Base-by-base conservation (phyloP, 2,329 filamentous ascomycete species). In the Microdochium nivale region DNA sequence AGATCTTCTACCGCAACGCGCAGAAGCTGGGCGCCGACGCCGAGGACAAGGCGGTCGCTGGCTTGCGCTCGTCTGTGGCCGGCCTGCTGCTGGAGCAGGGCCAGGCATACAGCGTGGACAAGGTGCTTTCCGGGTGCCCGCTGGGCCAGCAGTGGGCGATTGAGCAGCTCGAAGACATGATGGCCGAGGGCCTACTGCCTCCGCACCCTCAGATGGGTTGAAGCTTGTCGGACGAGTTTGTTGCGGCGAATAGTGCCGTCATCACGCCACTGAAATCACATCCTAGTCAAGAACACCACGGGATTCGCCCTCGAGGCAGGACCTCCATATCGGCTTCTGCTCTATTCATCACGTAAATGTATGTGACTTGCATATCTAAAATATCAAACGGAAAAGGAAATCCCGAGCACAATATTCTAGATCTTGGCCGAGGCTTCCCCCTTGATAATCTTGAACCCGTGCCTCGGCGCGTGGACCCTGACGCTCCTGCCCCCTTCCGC, bases 401-500 rank as follows among this genome's bases (percentile, higher is more conserved):
- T 8, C 35, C 40, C 19, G 19, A 16, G 10, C 5, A 40, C 35
- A 19, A 7, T 13, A 19, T 8, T n/a, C 19, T 44, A 44, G 24
- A 68, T 59, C 60, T 64, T 65, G 21, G 60, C 57, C 49, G 52
- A 53, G 47, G 53, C 58, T 5, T 53, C 57, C n/a, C 48, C 55
- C 54, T 70, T 71, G 52, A 57, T 60, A 44, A 82, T 65, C 53
- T 73, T 70, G 63, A 84, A 86, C 23, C 78, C 77, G 61, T 78
- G 76, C 57, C 83, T 72, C 7, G 83, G 84, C 51, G 78, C 77
- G 68, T 87, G 83, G 32, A 87, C 66, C 51, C 74, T 72, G 21
- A 86, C 66, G 21, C 67, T 63, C 40, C 23, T 24, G 5, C 40
- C 40, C 3, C 19, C 40, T 11, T 69, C 69, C 25, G 65, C 67